A percentile compares a stretch with the other conserved stretches of the same genome.
Evolutionary conservation across 75 land plant species (phyloP).

Genomic region (Picea glauca): DNA sequence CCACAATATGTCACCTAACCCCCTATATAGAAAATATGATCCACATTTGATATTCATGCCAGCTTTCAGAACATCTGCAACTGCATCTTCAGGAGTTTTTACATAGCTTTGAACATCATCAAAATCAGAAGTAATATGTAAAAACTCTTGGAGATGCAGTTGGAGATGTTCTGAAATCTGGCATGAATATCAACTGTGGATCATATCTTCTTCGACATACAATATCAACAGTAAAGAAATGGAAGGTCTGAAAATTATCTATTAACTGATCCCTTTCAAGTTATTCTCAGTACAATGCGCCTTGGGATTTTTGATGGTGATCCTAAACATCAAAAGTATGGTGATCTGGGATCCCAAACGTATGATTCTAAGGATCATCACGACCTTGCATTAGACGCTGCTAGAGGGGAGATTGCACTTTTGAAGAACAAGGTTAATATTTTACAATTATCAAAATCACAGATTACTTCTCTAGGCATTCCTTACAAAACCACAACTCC

Average conservation of each 20-base stretch:
- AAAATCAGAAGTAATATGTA: constrained; percentile 16
- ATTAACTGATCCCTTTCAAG: constrained; percentile 73
- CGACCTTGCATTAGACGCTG: constrained; percentile 78
- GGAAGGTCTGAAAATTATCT: constrained; percentile 54
- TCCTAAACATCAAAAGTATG: constrained; percentile 38
- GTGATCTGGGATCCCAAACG: constrained; percentile 48
- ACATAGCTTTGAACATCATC: too few relatives aligned
- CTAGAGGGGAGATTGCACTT: constrained; percentile 82
- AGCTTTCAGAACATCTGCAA: too few relatives aligned
- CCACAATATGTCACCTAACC: too few relatives aligned
- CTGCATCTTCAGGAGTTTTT: too few relatives aligned
- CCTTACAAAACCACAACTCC: constrained; percentile 64
- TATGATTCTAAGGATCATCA: constrained; percentile 62
- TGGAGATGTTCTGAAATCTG: constrained; percentile 62
- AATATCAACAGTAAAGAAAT: constrained; percentile 42
- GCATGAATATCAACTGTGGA: constrained; percentile 91
- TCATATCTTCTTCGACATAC: constrained; percentile 58
- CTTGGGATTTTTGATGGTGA: constrained; percentile 85
- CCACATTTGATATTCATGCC: too few relatives aligned
- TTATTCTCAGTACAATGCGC: constrained; percentile 61
- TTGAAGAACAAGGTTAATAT: constrained; percentile 61
- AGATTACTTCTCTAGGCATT: constrained; percentile 48
- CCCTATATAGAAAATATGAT: too few relatives aligned
- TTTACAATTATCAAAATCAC: constrained; percentile 44
- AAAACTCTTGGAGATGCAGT: constrained; percentile 64